Percentiles rank a stretch among this genome's conserved stretches.
Conservation (phyloP, 2,329 filamentous ascomycete species). For the Penicillium sp. region DNA sequence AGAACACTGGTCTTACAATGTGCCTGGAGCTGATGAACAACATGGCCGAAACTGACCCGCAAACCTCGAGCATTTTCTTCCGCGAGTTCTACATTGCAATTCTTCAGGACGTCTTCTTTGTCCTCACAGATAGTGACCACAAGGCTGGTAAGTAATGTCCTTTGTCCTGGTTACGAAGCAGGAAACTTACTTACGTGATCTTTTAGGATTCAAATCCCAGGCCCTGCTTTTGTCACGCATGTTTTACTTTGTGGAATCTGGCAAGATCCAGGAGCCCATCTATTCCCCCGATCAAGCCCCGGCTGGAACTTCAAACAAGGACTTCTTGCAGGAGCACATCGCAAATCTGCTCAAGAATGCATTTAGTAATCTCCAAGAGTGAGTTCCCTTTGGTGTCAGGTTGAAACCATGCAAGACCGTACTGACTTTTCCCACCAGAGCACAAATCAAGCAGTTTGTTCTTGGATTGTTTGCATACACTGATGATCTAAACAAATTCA, state of each 20-base stretch:
- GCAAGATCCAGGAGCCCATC: constrained; percentile 90
- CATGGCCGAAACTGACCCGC: constrained; percentile 84
- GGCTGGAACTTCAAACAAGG: constrained; percentile 79
- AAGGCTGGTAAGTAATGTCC: constrained; percentile 65
- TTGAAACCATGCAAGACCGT: not conserved
- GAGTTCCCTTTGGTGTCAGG: constrained; percentile 39
- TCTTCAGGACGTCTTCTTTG: constrained; percentile 96
- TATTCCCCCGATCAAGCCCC: constrained; percentile 82
- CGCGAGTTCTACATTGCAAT: constrained; percentile 96
- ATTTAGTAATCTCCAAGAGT: constrained; percentile 90
- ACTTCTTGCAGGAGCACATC: constrained; percentile 87
- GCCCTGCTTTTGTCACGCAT: constrained; percentile 89
- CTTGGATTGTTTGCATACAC: constrained; percentile 85
- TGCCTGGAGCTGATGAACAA: constrained; percentile 96
- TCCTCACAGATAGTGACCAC: constrained; percentile 94
- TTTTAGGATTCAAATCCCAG: constrained; percentile 84
- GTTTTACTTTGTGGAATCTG: constrained; percentile 88
- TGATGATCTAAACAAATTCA: constrained; percentile 89
- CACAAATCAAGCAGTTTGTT: constrained; percentile 87
- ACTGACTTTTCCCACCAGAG: constrained; percentile 47
- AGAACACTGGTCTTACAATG: constrained; percentile 95
- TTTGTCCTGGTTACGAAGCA: not conserved
- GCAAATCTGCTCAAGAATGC: constrained; percentile 80
- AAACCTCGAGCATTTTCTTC: constrained; percentile 93
- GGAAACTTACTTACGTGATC: not conserved